Percentiles rank a stretch among this genome's conserved stretches.
phyloP scores from a whole-genome alignment of 2,329 filamentous ascomycete species.

The Huntiella moniliformis region DNA sequence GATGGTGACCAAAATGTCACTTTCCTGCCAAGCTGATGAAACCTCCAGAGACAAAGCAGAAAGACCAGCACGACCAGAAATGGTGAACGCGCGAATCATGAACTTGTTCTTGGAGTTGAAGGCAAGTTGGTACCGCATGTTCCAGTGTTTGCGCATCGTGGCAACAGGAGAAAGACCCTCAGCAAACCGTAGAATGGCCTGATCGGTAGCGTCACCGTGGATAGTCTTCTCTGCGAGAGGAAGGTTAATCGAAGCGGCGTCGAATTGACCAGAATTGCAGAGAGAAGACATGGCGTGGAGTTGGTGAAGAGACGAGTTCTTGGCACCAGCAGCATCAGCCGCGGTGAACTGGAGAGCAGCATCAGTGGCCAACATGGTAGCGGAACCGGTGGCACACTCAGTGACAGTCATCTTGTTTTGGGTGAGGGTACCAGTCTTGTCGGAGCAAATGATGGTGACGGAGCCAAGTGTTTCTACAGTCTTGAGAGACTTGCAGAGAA shows the following conservation, averaged over 20 bases:
- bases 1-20: slow-evolving; percentile 50
- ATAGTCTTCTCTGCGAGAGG: slow-evolving; percentile 54
- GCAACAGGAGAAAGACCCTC: slow-evolving; percentile 87
- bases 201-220: slow-evolving; percentile 89
- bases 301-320: slow-evolving; percentile 60
- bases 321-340: slow-evolving; percentile 18
- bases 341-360: slow-evolving; percentile 26
- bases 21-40: slow-evolving; percentile 98
- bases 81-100: slow-evolving; percentile 53
- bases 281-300: slow-evolving; percentile 54
- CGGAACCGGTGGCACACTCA: slow-evolving; percentile 69
- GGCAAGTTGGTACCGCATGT: slow-evolving; percentile 57
- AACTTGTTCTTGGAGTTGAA: slow-evolving; percentile 27
- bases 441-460: slow-evolving; percentile 98
- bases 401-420: slow-evolving; percentile 99
- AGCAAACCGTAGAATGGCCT: slow-evolving; percentile 70
- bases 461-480: slow-evolving; percentile 96
- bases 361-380: slow-evolving; percentile 74
- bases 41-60: slow-evolving; percentile 90
- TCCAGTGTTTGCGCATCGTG: slow-evolving; percentile 28
- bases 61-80: slow-evolving; percentile 54
- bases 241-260: slow-evolving; percentile 57
- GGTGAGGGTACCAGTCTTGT: slow-evolving; percentile 95
- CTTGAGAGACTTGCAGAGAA: slow-evolving; percentile 84
- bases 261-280: slow-evolving; percentile 60